phyloP scores from a whole-genome alignment of 371 early-diverging fungal species.

The Mortierella sp. region DNA sequence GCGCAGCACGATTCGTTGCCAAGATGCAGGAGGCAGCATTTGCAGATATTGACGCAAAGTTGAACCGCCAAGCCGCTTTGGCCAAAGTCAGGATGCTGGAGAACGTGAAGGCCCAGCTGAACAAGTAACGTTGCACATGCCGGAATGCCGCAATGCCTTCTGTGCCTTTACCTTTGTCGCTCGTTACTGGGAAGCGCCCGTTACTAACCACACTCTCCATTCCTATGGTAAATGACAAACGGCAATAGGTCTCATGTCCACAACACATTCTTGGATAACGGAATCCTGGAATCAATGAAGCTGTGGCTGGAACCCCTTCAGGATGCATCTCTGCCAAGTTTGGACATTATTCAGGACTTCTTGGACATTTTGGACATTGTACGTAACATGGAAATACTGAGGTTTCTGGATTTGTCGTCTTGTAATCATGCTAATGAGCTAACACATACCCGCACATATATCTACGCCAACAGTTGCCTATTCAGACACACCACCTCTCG shows the following conservation, averaged over 20 bases:
- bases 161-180: neutral
- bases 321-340: conserved; percentile 94
- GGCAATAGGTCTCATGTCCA: conserved; percentile 67
- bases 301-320: conserved; percentile 98
- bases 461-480: conserved; percentile 69
- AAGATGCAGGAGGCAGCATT: conserved; percentile 88
- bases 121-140: conserved; percentile 66
- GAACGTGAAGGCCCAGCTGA: conserved; percentile 73
- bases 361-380: conserved; percentile 81
- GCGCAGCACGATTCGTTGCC: conserved; percentile 73
- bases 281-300: conserved; percentile 89
- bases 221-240: no score
- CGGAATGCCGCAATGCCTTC: no score
- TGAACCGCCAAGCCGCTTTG: conserved; percentile 81
- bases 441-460: neutral
- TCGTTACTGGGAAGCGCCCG: neutral
- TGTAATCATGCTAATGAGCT: neutral
- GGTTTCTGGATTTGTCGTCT: no score
- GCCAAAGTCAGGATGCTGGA: conserved; percentile 89
- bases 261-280: conserved; percentile 87
- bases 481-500: conserved; percentile 89
- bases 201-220: neutral
- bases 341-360: conserved; percentile 92
- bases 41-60: conserved; percentile 83
- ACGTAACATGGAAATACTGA: conserved; percentile 17